Conservation (phyloP, 192 early-diverging fungal species). For the Gaertneriomyces semiglobifer region DNA sequence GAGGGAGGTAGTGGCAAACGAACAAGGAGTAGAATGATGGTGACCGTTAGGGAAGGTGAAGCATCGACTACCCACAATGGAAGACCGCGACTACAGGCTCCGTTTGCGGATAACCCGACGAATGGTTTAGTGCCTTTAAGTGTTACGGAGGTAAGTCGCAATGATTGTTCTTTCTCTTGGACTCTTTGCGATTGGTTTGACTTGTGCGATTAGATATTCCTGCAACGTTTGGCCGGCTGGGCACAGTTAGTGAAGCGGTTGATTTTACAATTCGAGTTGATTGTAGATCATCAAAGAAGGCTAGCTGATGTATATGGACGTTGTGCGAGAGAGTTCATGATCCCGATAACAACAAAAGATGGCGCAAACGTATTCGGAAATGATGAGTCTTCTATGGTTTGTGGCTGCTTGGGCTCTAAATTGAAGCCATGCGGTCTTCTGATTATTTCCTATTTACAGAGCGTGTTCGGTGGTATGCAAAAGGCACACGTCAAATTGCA, state of each 20-base stretch:
- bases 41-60: background rate
- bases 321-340: constrained; percentile 30
- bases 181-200: constrained; percentile 1
- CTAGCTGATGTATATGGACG: constrained; percentile 32
- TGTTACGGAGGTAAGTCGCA: constrained; percentile 28
- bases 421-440: background rate
- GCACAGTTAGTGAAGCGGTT: constrained; percentile 32
- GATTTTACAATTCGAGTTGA: constrained; percentile 37
- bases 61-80: constrained; percentile 3
- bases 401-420: background rate
- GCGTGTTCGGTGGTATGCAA: constrained; percentile 33
- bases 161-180: too few species aligned
- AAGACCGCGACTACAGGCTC: constrained; percentile 25
- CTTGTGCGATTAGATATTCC: constrained; percentile 29
- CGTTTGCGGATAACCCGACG: constrained; percentile 40
- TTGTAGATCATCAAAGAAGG: constrained; percentile 42
- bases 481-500: constrained; percentile 30
- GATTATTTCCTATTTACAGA: background rate
- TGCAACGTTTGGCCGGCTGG: constrained; percentile 44
- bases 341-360: constrained; percentile 20
- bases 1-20: too few species aligned
- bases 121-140: constrained; percentile 27
- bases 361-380: constrained; percentile 35
- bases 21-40: too few species aligned
- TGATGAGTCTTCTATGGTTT: constrained; percentile 36